Evolutionary conservation across 495 filamentous ascomycete genomes (phyloP).

Genomic region (Penicillium egyptiacum): DNA sequence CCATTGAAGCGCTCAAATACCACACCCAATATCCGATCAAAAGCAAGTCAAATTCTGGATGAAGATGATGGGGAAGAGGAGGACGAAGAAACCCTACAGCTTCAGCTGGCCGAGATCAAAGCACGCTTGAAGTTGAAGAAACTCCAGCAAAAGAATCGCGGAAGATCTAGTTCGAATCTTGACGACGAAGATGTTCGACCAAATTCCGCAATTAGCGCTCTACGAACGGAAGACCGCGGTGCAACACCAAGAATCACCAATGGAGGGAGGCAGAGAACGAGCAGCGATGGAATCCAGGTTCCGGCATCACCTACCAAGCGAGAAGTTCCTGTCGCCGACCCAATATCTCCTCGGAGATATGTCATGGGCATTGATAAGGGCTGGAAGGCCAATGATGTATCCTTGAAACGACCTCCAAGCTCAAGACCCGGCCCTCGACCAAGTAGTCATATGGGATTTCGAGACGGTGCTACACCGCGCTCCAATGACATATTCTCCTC

Average conservation of each 20-base stretch:
- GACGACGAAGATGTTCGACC: conserved; percentile 30
- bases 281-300: conserved; percentile 61
- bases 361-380: conserved; percentile 90
- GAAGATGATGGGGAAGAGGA: conserved; percentile 58
- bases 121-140: conserved; percentile 87
- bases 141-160: conserved; percentile 59
- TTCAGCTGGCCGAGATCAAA: conserved; percentile 83
- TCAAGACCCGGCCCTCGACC: conserved; percentile 25
- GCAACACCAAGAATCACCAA: conserved; percentile 28
- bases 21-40: conserved; percentile 40
- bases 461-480: conserved; percentile 29
- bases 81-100: conserved; percentile 83
- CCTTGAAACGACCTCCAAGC: conserved; percentile 70
- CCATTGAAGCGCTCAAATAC: conserved; percentile 55
- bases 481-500: conserved; percentile 24
- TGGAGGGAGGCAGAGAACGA: conserved; percentile 15
- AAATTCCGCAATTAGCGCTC: conserved; percentile 28
- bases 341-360: conserved; percentile 76
- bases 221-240: conserved; percentile 21
- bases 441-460: conserved; percentile 36
- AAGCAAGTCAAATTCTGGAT: conserved; percentile 34
- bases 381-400: conserved; percentile 76
- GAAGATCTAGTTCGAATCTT: conserved; percentile 31
- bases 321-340: conserved; percentile 45
- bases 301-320: conserved; percentile 74